Conservation (phyloP, 1,284 basidiomycete genomes). For the Sphaerobolus stellatus region DNA sequence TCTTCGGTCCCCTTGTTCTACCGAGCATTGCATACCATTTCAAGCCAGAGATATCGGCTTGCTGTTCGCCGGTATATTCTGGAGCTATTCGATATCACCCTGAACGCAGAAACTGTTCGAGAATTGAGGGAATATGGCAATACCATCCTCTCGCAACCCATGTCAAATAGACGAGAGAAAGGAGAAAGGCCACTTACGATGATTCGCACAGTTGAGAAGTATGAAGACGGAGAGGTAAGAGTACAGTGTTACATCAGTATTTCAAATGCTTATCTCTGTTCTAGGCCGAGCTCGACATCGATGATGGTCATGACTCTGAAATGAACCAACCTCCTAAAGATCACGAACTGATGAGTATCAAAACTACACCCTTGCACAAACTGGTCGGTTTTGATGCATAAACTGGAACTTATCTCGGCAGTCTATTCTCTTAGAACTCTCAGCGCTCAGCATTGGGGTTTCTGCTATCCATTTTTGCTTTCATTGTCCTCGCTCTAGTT, state of each 20-base stretch:
- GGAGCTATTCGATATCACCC: constrained; percentile 85
- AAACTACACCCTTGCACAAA: background rate
- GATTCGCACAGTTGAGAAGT: constrained; percentile 12
- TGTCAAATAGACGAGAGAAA: constrained; percentile 1
- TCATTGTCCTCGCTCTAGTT: too few species aligned
- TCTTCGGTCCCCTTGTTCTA: constrained; percentile 77
- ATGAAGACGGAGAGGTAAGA: constrained; percentile 8
- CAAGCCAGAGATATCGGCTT: constrained; percentile 84
- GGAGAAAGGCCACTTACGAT: constrained; percentile 11
- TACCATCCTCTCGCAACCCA: constrained; percentile 30
- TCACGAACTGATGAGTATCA: too few species aligned
- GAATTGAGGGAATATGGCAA: constrained; percentile 51
- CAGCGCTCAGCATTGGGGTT: too few species aligned
- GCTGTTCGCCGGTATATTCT: constrained; percentile 90
- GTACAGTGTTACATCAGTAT: background rate
- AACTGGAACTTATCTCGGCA: too few species aligned
- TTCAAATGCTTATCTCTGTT: background rate
- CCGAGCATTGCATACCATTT: constrained; percentile 82
- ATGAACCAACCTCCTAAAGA: too few species aligned
- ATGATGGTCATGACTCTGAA: constrained; percentile 11
- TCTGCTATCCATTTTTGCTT: too few species aligned
- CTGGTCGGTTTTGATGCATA: background rate
- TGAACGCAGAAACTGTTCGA: constrained; percentile 59
- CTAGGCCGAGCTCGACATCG: constrained; percentile 10
- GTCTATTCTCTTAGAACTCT: too few species aligned